Percentiles rank a stretch among this genome's conserved stretches.
Evolutionary conservation across 2,329 filamentous ascomycete species (phyloP).

Genomic region (Phaeophleospora eucalypticola): DNA sequence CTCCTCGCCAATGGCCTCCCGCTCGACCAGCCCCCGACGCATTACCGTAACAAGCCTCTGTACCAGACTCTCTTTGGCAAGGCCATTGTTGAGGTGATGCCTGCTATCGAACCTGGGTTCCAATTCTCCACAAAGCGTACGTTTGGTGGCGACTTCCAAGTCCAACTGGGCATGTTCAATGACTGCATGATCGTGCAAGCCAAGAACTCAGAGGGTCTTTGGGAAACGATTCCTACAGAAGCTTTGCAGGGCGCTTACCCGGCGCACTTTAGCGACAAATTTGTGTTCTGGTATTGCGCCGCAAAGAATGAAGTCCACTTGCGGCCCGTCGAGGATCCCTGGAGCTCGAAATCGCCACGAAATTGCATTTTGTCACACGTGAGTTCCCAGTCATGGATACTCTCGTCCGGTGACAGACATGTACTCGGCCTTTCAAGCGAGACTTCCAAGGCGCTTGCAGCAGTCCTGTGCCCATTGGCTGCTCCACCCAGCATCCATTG

Average conservation of each 20-base stretch:
- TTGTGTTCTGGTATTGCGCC: constrained; percentile 59
- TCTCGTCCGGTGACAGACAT: constrained; percentile 32
- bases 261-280: constrained; percentile 45
- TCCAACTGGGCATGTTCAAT: constrained; percentile 52
- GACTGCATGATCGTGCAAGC: constrained; percentile 44
- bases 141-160: constrained; percentile 34
- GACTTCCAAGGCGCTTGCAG: constrained; percentile 48
- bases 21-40: constrained; percentile 51
- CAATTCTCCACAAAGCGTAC: constrained; percentile 43
- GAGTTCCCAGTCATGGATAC: constrained; percentile 12
- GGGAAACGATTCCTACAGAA: constrained; percentile 35
- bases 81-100: constrained; percentile 48
- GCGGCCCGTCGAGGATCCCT: constrained; percentile 31
- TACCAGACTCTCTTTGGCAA: constrained; percentile 53
- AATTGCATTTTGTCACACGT: not conserved
- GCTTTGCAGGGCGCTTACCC: constrained; percentile 49
- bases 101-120: constrained; percentile 54
- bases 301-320: constrained; percentile 48
- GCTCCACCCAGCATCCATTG: constrained; percentile 12
- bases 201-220: constrained; percentile 15
- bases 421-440: constrained; percentile 11
- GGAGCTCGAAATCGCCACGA: constrained; percentile 10
- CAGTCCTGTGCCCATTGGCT: constrained; percentile 40
- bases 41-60: constrained; percentile 43
- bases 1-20: constrained; percentile 48